Evolutionary conservation across 192 early-diverging fungal species (phyloP).

Genomic region (Backusella tarrabulga): DNA sequence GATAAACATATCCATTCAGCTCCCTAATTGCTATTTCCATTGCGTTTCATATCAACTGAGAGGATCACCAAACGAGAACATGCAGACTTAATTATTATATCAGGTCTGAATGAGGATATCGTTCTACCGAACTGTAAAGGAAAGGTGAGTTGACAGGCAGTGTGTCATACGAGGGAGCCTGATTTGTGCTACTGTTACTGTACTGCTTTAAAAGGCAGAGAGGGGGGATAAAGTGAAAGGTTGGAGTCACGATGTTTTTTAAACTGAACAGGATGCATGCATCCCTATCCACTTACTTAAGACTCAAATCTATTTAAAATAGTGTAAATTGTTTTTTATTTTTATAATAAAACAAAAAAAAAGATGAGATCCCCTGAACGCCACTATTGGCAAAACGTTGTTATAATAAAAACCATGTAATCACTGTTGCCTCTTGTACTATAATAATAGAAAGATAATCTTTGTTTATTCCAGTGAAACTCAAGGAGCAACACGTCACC

Average conservation of each 20-base stretch:
- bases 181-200: conserved; percentile 4
- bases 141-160: not conserved
- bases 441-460: not conserved
- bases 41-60: not conserved
- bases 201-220: not conserved
- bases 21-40: not conserved
- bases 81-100: not conserved
- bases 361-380: not conserved
- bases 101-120: not conserved
- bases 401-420: not conserved
- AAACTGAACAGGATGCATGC: conserved; percentile 2
- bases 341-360: not conserved
- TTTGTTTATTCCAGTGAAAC: conserved; percentile 13
- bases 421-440: not conserved
- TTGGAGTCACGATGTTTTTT: not conserved
- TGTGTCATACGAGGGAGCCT: conserved; percentile 4
- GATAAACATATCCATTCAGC: not conserved
- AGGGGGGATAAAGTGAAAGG: not conserved
- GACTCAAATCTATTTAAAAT: not conserved
- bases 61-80: not conserved
- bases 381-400: not conserved
- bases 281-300: not conserved
- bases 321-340: not conserved
- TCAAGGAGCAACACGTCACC: not conserved
- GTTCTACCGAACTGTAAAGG: not conserved